Evolutionary conservation across 441 rosid genomes (phyloP).

Genomic region (Erodium trifolium): DNA sequence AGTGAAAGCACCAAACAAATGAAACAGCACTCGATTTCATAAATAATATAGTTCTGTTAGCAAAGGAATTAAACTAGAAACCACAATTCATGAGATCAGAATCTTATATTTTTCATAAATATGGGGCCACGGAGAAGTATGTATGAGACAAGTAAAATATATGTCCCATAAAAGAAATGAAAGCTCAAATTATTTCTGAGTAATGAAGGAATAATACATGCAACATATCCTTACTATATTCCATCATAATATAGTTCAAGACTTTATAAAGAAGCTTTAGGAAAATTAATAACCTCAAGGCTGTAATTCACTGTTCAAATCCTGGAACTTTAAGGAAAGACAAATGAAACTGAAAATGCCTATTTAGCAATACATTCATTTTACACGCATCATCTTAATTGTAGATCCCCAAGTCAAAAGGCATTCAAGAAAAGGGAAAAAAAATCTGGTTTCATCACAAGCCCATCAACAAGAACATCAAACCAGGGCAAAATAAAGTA

Average conservation of each 20-base stretch:
- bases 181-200: neutral
- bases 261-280: neutral
- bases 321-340: neutral
- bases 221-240: neutral
- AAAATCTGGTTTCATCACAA: too few relatives aligned
- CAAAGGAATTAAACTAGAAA: too few relatives aligned
- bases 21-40: neutral
- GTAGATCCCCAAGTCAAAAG: too few relatives aligned
- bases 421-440: too few relatives aligned
- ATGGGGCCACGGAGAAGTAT: neutral
- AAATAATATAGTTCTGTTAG: neutral
- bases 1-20: neutral
- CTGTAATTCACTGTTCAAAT: neutral
- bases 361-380: neutral
- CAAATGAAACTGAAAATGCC: neutral
- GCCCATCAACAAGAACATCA: conserved; percentile 13
- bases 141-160: neutral
- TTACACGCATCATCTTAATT: neutral
- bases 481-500: neutral
- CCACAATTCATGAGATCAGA: neutral
- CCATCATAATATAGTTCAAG: neutral
- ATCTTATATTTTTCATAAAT: neutral
- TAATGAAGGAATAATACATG: neutral
- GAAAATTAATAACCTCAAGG: neutral
- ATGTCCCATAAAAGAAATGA: neutral